These are phyloP conservation scores for Bipolaris bicolor DNA, from an alignment of 2,329 filamentous ascomycete species.

Conservation along the genomic window DNA sequence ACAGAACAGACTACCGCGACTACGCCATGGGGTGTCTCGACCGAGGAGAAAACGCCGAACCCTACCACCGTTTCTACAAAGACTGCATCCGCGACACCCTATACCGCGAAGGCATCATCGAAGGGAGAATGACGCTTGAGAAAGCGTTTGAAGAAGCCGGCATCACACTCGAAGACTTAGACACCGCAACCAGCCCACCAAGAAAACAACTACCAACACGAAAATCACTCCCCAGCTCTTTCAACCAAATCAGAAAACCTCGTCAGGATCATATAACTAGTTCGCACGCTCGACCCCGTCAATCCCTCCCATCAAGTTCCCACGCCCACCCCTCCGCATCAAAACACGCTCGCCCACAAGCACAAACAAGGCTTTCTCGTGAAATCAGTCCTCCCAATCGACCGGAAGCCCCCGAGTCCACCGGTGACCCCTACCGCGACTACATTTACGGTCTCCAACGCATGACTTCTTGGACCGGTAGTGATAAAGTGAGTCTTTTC, in stretches of 20 bases:
- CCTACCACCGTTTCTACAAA: conserved; percentile 46
- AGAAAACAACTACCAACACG: neutral
- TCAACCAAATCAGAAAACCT: conserved; percentile 5
- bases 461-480: conserved; percentile 28
- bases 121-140: conserved; percentile 22
- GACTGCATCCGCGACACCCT: conserved; percentile 37
- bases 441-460: conserved; percentile 22
- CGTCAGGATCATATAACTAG: neutral
- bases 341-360: neutral
- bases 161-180: neutral
- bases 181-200: neutral
- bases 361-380: neutral
- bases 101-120: conserved; percentile 35
- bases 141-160: conserved; percentile 32
- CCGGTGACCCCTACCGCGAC: conserved; percentile 29
- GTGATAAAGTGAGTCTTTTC: conserved; percentile 25
- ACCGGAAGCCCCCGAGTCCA: neutral
- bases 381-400: neutral
- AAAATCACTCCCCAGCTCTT: conserved; percentile 14
- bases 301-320: conserved; percentile 24
- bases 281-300: conserved; percentile 15
- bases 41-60: conserved; percentile 29
- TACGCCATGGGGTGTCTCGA: conserved; percentile 34
- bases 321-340: neutral
- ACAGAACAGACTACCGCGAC: conserved; percentile 39